Conservation (phyloP, 345 rosid genomes). For the Eucalyptus sideroxylon region DNA sequence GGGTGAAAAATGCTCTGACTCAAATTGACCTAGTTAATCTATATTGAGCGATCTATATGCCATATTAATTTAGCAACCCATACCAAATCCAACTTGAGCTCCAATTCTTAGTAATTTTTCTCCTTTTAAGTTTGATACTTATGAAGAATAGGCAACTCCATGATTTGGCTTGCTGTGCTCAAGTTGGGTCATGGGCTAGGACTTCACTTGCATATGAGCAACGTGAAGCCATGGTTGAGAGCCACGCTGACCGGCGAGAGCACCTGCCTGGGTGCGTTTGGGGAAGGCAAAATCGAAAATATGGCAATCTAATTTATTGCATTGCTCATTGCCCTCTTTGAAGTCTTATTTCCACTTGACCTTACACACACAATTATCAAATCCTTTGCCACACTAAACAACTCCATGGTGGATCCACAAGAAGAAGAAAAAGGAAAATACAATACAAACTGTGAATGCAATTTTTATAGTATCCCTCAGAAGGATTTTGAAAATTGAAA, state of each 20-base stretch:
- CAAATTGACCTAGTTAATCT: no score
- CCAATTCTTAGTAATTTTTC: no score
- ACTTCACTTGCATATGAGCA: background rate
- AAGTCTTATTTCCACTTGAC: background rate
- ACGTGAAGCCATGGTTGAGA: background rate
- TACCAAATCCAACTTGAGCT: background rate
- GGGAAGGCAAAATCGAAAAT: background rate
- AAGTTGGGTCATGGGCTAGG: background rate
- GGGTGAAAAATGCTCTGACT: rapidly evolving
- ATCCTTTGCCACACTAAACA: background rate
- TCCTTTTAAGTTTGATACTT: background rate
- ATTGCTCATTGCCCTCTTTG: background rate
- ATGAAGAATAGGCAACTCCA: background rate
- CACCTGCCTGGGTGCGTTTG: no score
- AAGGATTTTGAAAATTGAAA: background rate
- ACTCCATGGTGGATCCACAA: background rate
- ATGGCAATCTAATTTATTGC: background rate
- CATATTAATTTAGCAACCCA: background rate
- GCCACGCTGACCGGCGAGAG: background rate
- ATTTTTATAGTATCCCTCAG: background rate
- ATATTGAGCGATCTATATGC: background rate
- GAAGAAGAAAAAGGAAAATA: background rate
- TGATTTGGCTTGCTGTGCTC: background rate
- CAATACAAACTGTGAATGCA: background rate
- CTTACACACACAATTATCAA: background rate